Evolutionary conservation across 2,329 filamentous ascomycete species (phyloP).

Genomic region (Trichoderma sp.): DNA sequence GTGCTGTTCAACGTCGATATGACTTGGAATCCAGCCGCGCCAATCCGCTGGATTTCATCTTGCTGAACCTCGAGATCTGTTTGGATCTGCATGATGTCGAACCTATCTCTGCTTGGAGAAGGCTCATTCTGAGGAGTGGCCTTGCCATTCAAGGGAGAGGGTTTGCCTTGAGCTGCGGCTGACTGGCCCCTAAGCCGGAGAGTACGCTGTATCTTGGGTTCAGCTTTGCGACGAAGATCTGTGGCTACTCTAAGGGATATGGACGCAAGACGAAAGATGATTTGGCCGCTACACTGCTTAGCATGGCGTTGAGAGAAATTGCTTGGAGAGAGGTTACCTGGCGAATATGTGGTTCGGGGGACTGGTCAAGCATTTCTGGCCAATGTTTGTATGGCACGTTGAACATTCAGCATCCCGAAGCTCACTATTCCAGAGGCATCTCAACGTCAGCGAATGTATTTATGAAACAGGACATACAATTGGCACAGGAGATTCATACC

Average conservation of each 20-base stretch:
- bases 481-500: neutral
- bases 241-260: conserved; percentile 26
- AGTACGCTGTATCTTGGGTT: conserved; percentile 34
- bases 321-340: conserved; percentile 30
- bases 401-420: conserved; percentile 38
- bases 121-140: neutral
- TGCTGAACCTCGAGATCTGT: conserved; percentile 34
- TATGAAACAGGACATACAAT: neutral
- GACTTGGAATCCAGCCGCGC: conserved; percentile 36
- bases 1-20: conserved; percentile 37
- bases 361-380: conserved; percentile 35
- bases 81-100: conserved; percentile 33
- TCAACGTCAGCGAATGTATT: neutral
- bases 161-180: conserved; percentile 13
- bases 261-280: conserved; percentile 34
- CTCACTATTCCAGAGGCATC: conserved; percentile 26
- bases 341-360: conserved; percentile 38
- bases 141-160: neutral
- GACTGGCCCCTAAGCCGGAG: conserved; percentile 30
- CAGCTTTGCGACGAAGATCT: conserved; percentile 26
- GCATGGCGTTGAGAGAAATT: neutral
- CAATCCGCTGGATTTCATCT: conserved; percentile 37
- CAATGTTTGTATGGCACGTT: conserved; percentile 32
- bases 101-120: neutral
- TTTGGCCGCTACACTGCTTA: conserved; percentile 33